A percentile compares a stretch with the other conserved stretches of the same genome.
Evolutionary conservation across 441 rosid genomes (phyloP).

Genomic region (Macaranga tanarius): DNA sequence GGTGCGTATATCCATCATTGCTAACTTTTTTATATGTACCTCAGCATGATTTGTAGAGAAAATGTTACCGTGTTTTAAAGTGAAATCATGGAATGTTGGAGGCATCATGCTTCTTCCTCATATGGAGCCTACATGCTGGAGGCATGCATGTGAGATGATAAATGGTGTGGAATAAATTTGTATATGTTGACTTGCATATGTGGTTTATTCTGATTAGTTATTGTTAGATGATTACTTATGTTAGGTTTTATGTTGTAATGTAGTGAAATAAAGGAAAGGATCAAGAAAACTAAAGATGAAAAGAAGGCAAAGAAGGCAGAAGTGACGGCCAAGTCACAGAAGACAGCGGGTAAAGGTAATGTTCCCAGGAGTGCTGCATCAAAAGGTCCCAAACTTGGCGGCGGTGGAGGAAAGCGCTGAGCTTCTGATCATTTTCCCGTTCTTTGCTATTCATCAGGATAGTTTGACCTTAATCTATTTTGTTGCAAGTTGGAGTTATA

Average conservation of each 20-base stretch:
- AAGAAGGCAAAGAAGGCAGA: conserved; percentile 93
- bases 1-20: conserved; percentile 38
- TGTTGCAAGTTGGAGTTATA: conserved; percentile 13
- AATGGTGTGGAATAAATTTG: not conserved
- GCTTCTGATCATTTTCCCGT: not conserved
- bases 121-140: not conserved
- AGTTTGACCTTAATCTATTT: conserved; percentile 7
- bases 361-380: conserved; percentile 49
- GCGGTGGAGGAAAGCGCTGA: conserved; percentile 95
- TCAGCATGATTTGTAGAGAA: no score
- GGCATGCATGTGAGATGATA: not conserved
- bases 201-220: not conserved
- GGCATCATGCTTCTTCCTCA: not conserved
- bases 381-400: conserved; percentile 77
- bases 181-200: not conserved
- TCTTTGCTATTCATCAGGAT: conserved; percentile 8
- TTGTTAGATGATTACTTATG: not conserved
- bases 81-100: not conserved
- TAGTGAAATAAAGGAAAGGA: conserved; percentile 87
- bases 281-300: conserved; percentile 86
- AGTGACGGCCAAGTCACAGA: conserved; percentile 56
- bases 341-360: conserved; percentile 48
- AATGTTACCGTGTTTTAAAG: not conserved
- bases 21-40: not conserved
- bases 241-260: not conserved